Evolutionary conservation across 2,329 filamentous ascomycete species (phyloP).

Genomic region (Sphaceloma murrayae): DNA sequence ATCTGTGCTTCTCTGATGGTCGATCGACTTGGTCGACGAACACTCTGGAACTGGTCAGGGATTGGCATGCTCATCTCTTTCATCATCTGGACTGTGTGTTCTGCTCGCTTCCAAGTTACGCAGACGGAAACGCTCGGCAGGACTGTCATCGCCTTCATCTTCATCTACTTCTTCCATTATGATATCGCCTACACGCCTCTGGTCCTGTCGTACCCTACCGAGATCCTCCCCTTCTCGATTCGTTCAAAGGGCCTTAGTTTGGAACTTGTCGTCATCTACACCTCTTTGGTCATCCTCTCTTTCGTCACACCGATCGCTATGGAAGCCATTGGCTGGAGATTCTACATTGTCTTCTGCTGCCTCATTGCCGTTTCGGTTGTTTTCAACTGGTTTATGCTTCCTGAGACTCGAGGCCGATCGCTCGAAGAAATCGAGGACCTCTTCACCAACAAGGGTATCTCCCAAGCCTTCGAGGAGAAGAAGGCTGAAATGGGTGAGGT

Average conservation of each 20-base stretch:
- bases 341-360: slow-evolving; percentile 56
- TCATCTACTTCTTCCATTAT: not conserved
- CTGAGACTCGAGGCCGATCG: slow-evolving; percentile 39
- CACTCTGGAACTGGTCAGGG: too few species aligned
- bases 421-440: slow-evolving; percentile 3
- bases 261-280: not conserved
- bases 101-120: not conserved
- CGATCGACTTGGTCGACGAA: too few species aligned
- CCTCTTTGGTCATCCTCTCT: slow-evolving; percentile 44
- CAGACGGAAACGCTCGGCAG: not conserved
- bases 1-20: too few species aligned
- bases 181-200: not conserved
- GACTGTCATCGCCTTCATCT: not conserved
- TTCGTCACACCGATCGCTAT: slow-evolving; percentile 55
- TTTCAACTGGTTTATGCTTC: slow-evolving; percentile 57
- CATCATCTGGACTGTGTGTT: not conserved
- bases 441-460: too few species aligned
- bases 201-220: slow-evolving; percentile 4
- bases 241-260: not conserved
- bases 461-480: too few species aligned
- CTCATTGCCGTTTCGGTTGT: slow-evolving; percentile 53
- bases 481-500: too few species aligned
- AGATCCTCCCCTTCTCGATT: not conserved
- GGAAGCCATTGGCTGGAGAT: slow-evolving; percentile 52
- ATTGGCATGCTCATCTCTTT: not conserved